Base-by-base conservation (phyloP, 129 eudicot genomes). In the Mikania micrantha region DNA sequence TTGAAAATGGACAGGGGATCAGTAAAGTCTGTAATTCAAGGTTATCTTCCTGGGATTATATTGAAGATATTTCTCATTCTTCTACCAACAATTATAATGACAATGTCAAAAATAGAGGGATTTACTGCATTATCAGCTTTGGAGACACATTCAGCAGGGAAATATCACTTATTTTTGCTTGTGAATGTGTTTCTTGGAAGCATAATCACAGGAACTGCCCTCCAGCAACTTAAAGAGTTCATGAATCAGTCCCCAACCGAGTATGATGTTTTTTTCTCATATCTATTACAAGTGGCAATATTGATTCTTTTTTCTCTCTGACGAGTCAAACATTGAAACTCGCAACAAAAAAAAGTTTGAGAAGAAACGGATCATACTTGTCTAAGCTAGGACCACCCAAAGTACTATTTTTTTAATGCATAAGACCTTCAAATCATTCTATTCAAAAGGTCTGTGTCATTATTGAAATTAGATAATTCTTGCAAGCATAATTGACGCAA, bases 181-280 rank as follows among this genome's bases (percentile, higher is more conserved):
- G 95, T 92, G 4, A 92, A 92, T 72, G 98, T 92, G 69, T 92
- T 92, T 77, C 85, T 92, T 64, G 96, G 89, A 78, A 88, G 96
- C 78, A 82, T 92, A 70, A 78, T 86, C 36, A 74, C 91, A 19
- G 98, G 98, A 70, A 91, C 96, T 3, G 98, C 98, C 42, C 90
- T 92, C 69, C 82, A 92, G 74, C 98, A 92, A 77, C 96, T 92
- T 28, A 71, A 92, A 29, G 75, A 36, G 25, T 86, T 92, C 63
- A 52, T 86, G 17, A 74, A 88, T 29, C 87, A 88, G 79, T 62
- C 96, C 65, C 87, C 98, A 24, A 66, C 89, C 44, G 96, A 86
- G 97, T 91, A 83, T 66, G 96, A 75, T 34, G 7, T 45, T 25
- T 52, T 11, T 67, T 24, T 32, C 10, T 13, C 47, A 16, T 53